Percentiles rank a stretch among this genome's conserved stretches.
phyloP scores from a whole-genome alignment of 2,329 filamentous ascomycete genomes.

The Rhynchosporium secalis region DNA sequence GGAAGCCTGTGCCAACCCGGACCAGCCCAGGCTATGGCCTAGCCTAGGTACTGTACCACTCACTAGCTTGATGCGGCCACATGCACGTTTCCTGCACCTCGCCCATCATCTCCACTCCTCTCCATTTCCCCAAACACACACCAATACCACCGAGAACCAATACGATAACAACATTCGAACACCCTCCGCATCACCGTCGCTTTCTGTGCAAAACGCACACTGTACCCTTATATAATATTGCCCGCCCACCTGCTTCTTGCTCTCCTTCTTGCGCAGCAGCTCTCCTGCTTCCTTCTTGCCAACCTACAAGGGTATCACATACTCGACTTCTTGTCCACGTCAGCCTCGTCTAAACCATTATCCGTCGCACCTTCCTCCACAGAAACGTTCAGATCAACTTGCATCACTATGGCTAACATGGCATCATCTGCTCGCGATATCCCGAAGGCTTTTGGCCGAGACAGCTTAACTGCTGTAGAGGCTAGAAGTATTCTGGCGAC shows the following conservation, averaged over 20 bases:
- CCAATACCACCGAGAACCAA: constrained; percentile 9
- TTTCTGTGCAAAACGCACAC: constrained; percentile 9
- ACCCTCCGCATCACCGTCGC: constrained; percentile 28
- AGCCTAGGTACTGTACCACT: background rate
- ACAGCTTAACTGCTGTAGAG: constrained; percentile 74
- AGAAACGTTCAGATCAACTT: constrained; percentile 37
- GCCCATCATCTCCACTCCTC: background rate
- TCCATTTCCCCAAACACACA: background rate
- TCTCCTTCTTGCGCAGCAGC: constrained; percentile 26
- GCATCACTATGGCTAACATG: constrained; percentile 61
- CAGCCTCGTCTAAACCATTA: constrained; percentile 15
- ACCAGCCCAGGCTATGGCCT: background rate
- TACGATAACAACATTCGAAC: constrained; percentile 21
- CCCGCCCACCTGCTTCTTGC: constrained; percentile 20
- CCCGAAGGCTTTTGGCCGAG: constrained; percentile 59
- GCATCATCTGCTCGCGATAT: constrained; percentile 65
- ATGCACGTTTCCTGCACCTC: background rate
- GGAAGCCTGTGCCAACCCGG: background rate
- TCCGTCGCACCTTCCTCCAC: constrained; percentile 32
- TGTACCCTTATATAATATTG: constrained; percentile 24
- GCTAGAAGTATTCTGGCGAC: constrained; percentile 57
- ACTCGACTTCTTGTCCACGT: constrained; percentile 16
- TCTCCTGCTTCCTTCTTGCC: constrained; percentile 29
- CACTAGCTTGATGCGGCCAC: background rate
- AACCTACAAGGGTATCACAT: constrained; percentile 16